Base-by-base conservation (phyloP, 306 rosid genomes). In the Sesbania bispinosa region DNA sequence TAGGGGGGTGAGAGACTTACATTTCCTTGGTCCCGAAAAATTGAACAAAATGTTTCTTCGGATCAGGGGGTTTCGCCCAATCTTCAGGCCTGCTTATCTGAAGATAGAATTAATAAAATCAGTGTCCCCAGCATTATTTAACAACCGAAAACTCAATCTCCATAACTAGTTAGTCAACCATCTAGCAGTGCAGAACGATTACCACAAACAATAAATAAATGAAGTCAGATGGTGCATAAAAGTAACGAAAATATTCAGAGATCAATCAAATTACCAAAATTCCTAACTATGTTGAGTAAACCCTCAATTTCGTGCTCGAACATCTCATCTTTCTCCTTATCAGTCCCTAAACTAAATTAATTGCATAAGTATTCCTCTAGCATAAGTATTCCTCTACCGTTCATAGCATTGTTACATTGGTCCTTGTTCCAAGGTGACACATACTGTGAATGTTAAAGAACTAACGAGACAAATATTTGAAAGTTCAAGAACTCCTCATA, bases 51-150 rank as follows among this genome's bases (percentile, higher is more conserved):
- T 59, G 70, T 64, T 93, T 90, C 87, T 85, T 93, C 1, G 96
- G 93, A 80, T 90, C 98, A 46, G 92, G 92, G 69, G 66, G 19
- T 71, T 84, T 84, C 54, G 81, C 83, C 93, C 93, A 88, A 76
- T 93, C 97, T 80, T 90, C 93, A 23, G 98, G 93, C 80, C 85
- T 87, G 88, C 97, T 87, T 57, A 93, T 93, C 98, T 93, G 86
- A 45, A 77, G 75, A 77, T 36, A 65, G 74, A 77, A 27, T 71
- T 51, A 42, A 76, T 62, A 70, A 69, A 13, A 62, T 45, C 79
- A 74, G 41, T 9, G 39, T 20, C 48, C 27, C 51, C 27, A 46
- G 10, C 47, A 23, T 73, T 46, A 58, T 33, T 48, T 60, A 66
- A 38, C 18, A 72, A 35, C n/a, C 4, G 3, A 51, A 80, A 72